Evolutionary conservation across 768 basidiomycete species (phyloP).

Genomic region (Pleurotus sapidus): DNA sequence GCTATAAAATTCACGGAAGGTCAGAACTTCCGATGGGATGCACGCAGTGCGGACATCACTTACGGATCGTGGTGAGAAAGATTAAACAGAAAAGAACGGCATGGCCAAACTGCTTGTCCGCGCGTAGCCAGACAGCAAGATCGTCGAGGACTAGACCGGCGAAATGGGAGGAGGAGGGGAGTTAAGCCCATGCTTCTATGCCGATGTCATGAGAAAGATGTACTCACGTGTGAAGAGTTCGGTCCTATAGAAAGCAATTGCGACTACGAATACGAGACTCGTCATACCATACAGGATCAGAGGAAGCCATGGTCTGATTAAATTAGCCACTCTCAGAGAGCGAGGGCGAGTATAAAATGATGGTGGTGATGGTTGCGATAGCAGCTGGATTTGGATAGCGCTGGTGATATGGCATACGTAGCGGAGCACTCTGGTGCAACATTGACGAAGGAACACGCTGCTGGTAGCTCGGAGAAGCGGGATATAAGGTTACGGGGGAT

Average conservation of each 20-base stretch:
- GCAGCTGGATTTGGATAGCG: slow-evolving; percentile 15
- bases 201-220: not conserved
- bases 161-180: slow-evolving; percentile 9
- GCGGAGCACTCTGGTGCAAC: slow-evolving; percentile 16
- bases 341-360: slow-evolving; percentile 40
- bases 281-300: slow-evolving; percentile 75
- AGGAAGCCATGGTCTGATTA: slow-evolving; percentile 75
- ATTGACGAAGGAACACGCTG: slow-evolving; percentile 9
- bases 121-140: slow-evolving; percentile 74
- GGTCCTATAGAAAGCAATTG: slow-evolving; percentile 80
- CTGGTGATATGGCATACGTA: slow-evolving; percentile 14
- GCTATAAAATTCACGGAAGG: slow-evolving; percentile 39
- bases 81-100: slow-evolving; percentile 79
- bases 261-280: slow-evolving; percentile 72
- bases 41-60: slow-evolving; percentile 24
- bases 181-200: not conserved
- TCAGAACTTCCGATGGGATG: slow-evolving; percentile 1
- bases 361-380: slow-evolving; percentile 12
- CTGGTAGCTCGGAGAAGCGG: slow-evolving; percentile 11
- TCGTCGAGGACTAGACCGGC: slow-evolving; percentile 67
- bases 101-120: slow-evolving; percentile 71
- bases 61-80: slow-evolving; percentile 86
- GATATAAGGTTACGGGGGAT: slow-evolving; percentile 7
- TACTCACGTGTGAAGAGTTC: slow-evolving; percentile 79
- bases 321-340: slow-evolving; percentile 50